phyloP scores from a whole-genome alignment of 352 stramenopile genomes.

The Phytophthora agathidicida region DNA sequence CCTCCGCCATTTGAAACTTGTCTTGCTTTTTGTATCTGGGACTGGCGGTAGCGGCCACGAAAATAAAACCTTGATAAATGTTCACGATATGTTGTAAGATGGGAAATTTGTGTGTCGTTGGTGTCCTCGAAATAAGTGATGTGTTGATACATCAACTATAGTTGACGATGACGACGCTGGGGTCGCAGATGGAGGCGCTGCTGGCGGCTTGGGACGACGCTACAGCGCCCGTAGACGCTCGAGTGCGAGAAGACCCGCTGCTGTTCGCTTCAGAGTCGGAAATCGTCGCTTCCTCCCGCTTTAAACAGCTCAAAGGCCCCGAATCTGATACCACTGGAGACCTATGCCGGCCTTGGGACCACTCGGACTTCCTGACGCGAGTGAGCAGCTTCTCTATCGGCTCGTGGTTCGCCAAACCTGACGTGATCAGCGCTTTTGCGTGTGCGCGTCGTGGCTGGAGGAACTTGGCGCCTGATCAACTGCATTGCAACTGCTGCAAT shows the following conservation, averaged over 20 bases:
- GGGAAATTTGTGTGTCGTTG: neutral
- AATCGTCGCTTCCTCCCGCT: neutral
- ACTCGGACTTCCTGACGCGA: conserved; percentile 52
- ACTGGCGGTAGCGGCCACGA: neutral
- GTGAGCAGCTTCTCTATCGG: conserved; percentile 59
- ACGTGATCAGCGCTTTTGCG: conserved; percentile 44
- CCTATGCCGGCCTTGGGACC: conserved; percentile 54
- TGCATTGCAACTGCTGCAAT: conserved; percentile 52
- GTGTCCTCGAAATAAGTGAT: too few species aligned
- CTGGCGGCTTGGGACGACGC: conserved; percentile 39
- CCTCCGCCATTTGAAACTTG: conserved; percentile 38
- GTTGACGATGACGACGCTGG: conserved; percentile 5
- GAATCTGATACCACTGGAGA: neutral
- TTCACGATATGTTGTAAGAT: too few species aligned
- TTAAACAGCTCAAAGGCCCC: conserved; percentile 2
- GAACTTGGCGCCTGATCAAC: conserved; percentile 50
- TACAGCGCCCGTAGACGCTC: conserved; percentile 38
- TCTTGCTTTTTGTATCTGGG: conserved; percentile 33
- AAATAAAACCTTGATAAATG: neutral
- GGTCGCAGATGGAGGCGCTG: conserved; percentile 28
- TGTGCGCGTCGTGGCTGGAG: conserved; percentile 63
- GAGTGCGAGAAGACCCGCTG: conserved; percentile 23
- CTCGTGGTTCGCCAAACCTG: conserved; percentile 72
- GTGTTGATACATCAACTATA: neutral
- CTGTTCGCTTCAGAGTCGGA: conserved; percentile 18